These are phyloP conservation scores for Copromyces sp. DNA, from an alignment of 495 filamentous ascomycete species.

Conservation along the genomic window DNA sequence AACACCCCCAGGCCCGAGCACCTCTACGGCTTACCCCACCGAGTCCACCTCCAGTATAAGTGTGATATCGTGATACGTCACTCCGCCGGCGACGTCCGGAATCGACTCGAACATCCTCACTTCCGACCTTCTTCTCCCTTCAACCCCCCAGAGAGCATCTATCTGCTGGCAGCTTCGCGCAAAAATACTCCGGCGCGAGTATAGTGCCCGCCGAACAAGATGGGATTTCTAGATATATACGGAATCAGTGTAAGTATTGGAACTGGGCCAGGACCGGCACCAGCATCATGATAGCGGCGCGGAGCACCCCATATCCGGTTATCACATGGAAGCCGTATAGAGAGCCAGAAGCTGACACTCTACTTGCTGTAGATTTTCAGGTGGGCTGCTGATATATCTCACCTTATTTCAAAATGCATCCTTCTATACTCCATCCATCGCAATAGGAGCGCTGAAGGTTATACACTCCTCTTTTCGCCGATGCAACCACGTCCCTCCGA, in stretches of 20 bases:
- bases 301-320: neutral
- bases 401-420: constrained; percentile 77
- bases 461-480: neutral
- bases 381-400: constrained; percentile 69
- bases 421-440: constrained; percentile 85
- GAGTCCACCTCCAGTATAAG: neutral
- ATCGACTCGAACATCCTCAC: neutral
- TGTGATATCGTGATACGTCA: neutral
- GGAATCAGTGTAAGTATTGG: neutral
- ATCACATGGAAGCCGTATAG: neutral
- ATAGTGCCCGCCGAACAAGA: neutral
- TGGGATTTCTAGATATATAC: neutral
- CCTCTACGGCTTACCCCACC: neutral
- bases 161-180: neutral
- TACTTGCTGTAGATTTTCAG: constrained; percentile 54
- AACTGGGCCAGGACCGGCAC: neutral
- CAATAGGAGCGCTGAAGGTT: constrained; percentile 82
- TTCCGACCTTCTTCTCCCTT: neutral
- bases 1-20: neutral
- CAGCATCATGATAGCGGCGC: neutral
- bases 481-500: neutral
- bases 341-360: neutral
- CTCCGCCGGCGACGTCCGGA: neutral
- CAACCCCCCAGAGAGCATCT: neutral
- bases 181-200: neutral